Base-by-base conservation (phyloP, 2,329 filamentous ascomycete species). In the Diaporthe nobilis region DNA sequence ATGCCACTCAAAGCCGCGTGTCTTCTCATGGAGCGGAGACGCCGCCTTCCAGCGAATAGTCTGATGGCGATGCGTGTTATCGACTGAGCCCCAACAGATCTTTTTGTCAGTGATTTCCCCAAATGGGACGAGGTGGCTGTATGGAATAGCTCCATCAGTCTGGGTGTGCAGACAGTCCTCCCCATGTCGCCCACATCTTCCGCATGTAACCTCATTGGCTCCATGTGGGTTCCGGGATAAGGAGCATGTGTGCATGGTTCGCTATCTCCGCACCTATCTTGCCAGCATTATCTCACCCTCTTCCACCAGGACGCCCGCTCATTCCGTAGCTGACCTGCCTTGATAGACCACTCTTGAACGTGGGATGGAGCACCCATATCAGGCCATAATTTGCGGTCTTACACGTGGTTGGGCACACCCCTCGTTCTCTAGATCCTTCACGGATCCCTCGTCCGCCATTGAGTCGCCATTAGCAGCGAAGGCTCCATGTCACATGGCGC, bases 191-290 rank as follows among this genome's bases (percentile, higher is more conserved):
- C 22, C 58, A 39, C 44, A 37, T 39, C 31, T 44, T 65, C 13
- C 44, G 22, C 44, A 22, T 51, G 44, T 67, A 25, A 25, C 28
- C 44, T 65, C 34, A 73, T 72, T 72, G 71, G 71, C 20, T 13
- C 37, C 22, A 12, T 31, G 34, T 55, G 20, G 28, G 60, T 25
- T 25, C 28, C 42, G 22, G 70, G 53, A 31, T 44, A 71, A 39
- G 67, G 34, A n/a, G 34, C 20, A 28, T 39, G 31, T 34, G 39
- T 34, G 55, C 51, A 53, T 37, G 71, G 71, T 31, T 49, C 13
- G 53, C 42, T 61, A 63, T 72, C 71, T 51, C 47, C 47, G 39
- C 31, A 25, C 12, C 55, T 37, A 61, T 60, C 71, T 25, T 37
- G 55, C 44, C 42, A 53, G 31, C 31, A 37, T 20, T 53, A 37